phyloP scores from a whole-genome alignment of 768 basidiomycete species.

The Coprinopsis sp. region DNA sequence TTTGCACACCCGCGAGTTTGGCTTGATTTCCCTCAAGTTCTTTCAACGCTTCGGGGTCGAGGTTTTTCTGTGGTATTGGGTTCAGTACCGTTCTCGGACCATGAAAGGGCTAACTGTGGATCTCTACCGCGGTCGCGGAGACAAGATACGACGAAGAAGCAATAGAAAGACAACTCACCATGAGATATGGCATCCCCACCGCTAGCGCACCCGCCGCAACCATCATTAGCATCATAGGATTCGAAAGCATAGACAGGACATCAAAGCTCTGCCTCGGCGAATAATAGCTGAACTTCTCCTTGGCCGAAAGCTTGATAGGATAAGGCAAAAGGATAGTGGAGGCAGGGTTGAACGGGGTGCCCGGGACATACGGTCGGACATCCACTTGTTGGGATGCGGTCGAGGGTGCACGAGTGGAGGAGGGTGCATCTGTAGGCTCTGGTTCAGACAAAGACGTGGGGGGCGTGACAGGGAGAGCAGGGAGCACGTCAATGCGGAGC shows the following conservation, averaged over 20 bases:
- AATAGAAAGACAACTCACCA: conserved; percentile 39
- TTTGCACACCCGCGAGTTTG: conserved; percentile 49
- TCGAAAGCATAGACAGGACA: conserved; percentile 69
- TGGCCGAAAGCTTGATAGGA: conserved; percentile 54
- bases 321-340: conserved; percentile 52
- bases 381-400: conserved; percentile 32
- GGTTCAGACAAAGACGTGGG: no score
- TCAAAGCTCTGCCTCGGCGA: conserved; percentile 70
- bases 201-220: conserved; percentile 60
- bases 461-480: no score
- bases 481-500: conserved; percentile 68
- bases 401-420: no score
- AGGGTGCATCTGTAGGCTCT: no score
- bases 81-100: no score
- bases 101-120: no score
- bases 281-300: conserved; percentile 59
- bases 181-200: conserved; percentile 70
- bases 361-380: conserved; percentile 59
- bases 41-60: conserved; percentile 65
- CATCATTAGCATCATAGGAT: conserved; percentile 84
- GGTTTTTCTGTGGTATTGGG: conserved; percentile 77
- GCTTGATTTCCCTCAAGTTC: conserved; percentile 91
- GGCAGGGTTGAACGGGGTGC: conserved; percentile 62
- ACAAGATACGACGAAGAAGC: conserved; percentile 6
- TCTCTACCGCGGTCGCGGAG: not conserved